A percentile compares a stretch with the other conserved stretches of the same genome.
phyloP scores from a whole-genome alignment of 73 alveolate genomes.

The Uronychia setigera region DNA sequence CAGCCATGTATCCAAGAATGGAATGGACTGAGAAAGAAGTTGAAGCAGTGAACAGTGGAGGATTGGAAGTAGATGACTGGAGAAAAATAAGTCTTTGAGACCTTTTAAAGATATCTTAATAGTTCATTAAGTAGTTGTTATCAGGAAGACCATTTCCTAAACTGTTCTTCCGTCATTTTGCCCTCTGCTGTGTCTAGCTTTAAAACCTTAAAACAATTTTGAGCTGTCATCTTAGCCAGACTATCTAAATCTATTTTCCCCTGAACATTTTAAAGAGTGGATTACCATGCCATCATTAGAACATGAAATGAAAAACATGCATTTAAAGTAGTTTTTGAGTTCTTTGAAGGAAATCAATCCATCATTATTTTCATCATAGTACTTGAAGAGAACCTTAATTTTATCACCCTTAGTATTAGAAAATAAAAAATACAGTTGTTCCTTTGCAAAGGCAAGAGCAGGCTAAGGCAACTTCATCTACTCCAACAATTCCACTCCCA shows the following conservation, averaged over 20 bases:
- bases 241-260: too few species aligned
- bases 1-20: background rate
- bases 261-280: background rate
- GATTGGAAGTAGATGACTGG: background rate
- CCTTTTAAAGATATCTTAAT: background rate
- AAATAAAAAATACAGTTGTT: background rate
- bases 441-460: constrained; percentile 20
- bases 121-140: background rate
- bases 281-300: background rate
- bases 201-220: background rate
- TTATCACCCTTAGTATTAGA: constrained; percentile 8
- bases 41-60: background rate
- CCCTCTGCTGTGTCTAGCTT: background rate
- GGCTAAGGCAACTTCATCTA: constrained; percentile 3
- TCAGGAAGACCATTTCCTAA: background rate
- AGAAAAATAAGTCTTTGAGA: background rate
- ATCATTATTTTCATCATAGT: background rate
- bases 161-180: background rate
- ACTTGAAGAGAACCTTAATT: constrained; percentile 4
- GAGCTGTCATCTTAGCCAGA: background rate
- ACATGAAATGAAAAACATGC: background rate
- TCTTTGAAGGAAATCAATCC: background rate
- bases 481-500: constrained; percentile 15
- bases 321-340: background rate
- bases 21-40: background rate